Evolutionary conservation across 345 rosid genomes (phyloP), one percentile per base, ranked within the genome.

Genomic region (Citrus maxima): DNA sequence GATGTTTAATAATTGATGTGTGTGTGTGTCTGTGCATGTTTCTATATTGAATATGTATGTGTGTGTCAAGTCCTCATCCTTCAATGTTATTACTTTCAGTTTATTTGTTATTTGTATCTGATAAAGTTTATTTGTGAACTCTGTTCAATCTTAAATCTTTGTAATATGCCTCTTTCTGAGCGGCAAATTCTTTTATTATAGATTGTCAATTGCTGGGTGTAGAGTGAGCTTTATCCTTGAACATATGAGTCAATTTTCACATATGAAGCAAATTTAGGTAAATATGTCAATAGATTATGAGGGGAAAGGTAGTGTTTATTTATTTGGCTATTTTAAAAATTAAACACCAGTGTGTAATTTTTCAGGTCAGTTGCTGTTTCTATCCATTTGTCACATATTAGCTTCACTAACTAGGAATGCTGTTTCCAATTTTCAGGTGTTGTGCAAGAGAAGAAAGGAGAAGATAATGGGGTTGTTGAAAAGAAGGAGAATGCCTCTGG

Each of bases 401-500:
- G 59, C 46, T 67, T 70, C 61, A 74, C 37, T 24, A 34, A 78
- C 70, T 35, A 28, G 75, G 64, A 62, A 61, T 28, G n/a, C 2
- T n/a, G 22, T 28, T 68, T 4, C 19, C 18, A 28, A 69, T 42
- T 69, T 40, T 76, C 80, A 87, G 87, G 78, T 22, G 83, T 30
- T 70, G 79, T 27, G 13, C 77, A 79, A 60, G 84, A 82, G 80
- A 79, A 82, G 80, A 85, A 86, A 78, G 73, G 78, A 10, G 87
- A 84, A 22, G 80, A 73, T 61, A 84, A 81, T 55, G 89, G 80
- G 38, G 88, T 82, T 69, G 79, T 46, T 30, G 93, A 91, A 74
- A 91, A 90, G 86, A 93, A 88, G 80, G 93, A 87, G 37, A 89
- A 61, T 72, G 87, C 77, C 49, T 81, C 85, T 34, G 91, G 87